phyloP scores from a whole-genome alignment of 768 basidiomycete genomes.

The Trametes punicea region DNA sequence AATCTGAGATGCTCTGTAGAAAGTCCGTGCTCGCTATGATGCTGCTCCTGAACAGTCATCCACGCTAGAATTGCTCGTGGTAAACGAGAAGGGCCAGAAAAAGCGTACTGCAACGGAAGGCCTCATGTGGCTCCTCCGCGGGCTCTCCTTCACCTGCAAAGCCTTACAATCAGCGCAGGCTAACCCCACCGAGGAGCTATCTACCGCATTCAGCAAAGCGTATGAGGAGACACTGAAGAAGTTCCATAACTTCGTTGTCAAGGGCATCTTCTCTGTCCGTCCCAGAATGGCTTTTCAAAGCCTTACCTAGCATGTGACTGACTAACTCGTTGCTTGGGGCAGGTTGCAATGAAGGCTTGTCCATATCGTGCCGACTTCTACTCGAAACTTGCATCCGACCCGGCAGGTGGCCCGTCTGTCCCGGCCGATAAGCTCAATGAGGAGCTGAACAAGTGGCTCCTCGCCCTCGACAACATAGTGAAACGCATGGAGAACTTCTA shows the following conservation, averaged over 20 bases:
- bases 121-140: slow-evolving; percentile 90
- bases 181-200: slow-evolving; percentile 61
- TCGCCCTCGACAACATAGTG: slow-evolving; percentile 49
- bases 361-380: slow-evolving; percentile 60
- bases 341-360: slow-evolving; percentile 69
- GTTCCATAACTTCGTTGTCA: slow-evolving; percentile 76
- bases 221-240: slow-evolving; percentile 83
- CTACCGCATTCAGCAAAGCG: slow-evolving; percentile 69
- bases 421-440: slow-evolving; percentile 43
- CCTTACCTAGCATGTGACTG: background rate
- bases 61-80: slow-evolving; percentile 82
- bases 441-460: slow-evolving; percentile 51
- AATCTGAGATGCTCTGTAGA: slow-evolving; percentile 45
- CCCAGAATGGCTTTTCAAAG: background rate
- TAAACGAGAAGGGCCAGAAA: slow-evolving; percentile 83
- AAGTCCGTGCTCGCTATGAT: slow-evolving; percentile 81
- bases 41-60: slow-evolving; percentile 58
- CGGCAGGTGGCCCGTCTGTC: slow-evolving; percentile 32
- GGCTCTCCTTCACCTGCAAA: slow-evolving; percentile 83
- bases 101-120: slow-evolving; percentile 88
- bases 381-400: slow-evolving; percentile 46
- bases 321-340: background rate
- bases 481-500: slow-evolving; percentile 46
- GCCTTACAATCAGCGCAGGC: slow-evolving; percentile 71
- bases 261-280: slow-evolving; percentile 53